Percentiles rank a stretch among this genome's conserved stretches.
Conservation (phyloP, 164 flowering plant species). For the Umbellularia californica region DNA sequence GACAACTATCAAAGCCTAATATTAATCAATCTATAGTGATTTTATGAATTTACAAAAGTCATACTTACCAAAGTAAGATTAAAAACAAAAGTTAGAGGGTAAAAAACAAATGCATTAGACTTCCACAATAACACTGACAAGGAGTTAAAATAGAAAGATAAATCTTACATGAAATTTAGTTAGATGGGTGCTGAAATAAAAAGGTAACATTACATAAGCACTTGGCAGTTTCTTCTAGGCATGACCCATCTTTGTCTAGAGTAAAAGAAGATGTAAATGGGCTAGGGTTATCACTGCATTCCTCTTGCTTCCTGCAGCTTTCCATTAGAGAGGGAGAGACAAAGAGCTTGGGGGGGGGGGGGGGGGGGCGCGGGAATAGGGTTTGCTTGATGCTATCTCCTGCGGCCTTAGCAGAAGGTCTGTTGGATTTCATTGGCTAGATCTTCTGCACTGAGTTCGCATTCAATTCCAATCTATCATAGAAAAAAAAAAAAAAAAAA, state of each 20-base stretch:
- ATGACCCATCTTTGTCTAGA: neutral
- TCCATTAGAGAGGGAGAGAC: neutral
- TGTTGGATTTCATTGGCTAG: constrained; percentile 84
- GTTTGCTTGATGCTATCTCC: neutral
- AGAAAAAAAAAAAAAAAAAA: constrained; percentile 9
- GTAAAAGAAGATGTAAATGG: neutral
- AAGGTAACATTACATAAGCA: neutral
- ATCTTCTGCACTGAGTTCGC: constrained; percentile 91
- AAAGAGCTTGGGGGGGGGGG: too few species aligned
- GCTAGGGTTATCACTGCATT: neutral
- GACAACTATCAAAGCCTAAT: too few species aligned
- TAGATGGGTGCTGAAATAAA: neutral
- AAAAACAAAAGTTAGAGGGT: too few species aligned
- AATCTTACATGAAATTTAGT: neutral
- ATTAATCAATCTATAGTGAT: too few species aligned
- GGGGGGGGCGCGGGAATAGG: neutral
- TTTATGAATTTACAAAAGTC: too few species aligned
- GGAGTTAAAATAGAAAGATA: neutral
- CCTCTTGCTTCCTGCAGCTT: neutral
- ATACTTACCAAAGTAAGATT: too few species aligned
- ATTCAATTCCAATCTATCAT: constrained; percentile 86
- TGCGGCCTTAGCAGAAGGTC: constrained; percentile 55
- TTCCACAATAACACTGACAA: too few species aligned
- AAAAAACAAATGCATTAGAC: neutral
- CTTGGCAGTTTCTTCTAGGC: neutral